Percentiles rank a stretch among this genome's conserved stretches.
These are phyloP conservation scores for Myxozyma melibiosi DNA, from an alignment of 805 yeast species.

Conservation along the genomic window DNA sequence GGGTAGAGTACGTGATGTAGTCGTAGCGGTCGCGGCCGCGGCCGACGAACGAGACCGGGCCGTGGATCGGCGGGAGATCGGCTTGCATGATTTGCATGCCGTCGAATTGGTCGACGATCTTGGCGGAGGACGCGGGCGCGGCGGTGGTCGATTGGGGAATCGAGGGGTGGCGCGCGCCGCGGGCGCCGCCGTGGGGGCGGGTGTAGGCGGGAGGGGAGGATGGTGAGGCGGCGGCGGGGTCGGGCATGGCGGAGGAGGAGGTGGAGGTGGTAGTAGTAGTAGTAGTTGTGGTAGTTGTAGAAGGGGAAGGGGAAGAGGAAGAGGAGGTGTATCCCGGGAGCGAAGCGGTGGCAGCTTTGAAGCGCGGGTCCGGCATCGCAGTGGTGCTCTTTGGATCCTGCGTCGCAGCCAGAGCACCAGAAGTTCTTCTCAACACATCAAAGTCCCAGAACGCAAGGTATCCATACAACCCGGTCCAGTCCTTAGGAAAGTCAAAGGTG, in stretches of 20 bases:
- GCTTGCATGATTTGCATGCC: conserved; percentile 29
- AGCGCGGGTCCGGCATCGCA: conserved; percentile 12
- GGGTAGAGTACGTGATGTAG: conserved; percentile 23
- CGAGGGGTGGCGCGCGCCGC: conserved; percentile 7
- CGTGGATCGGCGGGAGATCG: conserved; percentile 23
- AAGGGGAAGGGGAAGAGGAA: neutral
- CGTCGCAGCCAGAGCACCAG: conserved; percentile 10
- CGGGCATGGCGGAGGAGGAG: conserved; percentile 6
- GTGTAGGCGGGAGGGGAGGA: neutral
- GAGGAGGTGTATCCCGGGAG: conserved; percentile 1
- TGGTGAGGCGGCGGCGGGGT: neutral
- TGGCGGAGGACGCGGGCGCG: neutral
- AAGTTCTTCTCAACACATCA: conserved; percentile 26
- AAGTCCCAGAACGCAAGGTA: conserved; percentile 33
- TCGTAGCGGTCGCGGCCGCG: conserved; percentile 28
- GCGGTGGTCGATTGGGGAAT: neutral
- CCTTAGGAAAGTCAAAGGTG: conserved; percentile 25
- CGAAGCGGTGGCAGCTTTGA: conserved; percentile 18
- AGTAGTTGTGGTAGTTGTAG: neutral
- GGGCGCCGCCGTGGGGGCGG: neutral
- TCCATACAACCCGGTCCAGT: conserved; percentile 31
- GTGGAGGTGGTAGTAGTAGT: neutral
- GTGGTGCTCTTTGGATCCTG: neutral
- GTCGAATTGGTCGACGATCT: conserved; percentile 29
- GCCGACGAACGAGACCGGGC: conserved; percentile 26